Percentiles rank a stretch among this genome's conserved stretches.
phyloP scores from a whole-genome alignment of 2,329 filamentous ascomycete species.

The Xylaria multiplex region DNA sequence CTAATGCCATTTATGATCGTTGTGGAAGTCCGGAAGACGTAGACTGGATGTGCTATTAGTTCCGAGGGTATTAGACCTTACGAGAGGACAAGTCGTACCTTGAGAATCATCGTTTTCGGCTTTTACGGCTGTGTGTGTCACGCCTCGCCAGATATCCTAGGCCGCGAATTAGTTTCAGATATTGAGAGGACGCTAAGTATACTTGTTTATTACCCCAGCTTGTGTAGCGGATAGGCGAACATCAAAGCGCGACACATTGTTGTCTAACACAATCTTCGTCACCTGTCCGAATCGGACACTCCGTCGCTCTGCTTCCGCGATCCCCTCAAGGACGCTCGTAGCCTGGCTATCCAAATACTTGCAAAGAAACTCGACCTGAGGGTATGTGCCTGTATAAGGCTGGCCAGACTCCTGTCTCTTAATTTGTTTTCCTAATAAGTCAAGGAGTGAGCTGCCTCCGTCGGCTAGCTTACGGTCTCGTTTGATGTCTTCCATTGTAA shows the following conservation, averaged over 20 bases:
- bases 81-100: conserved; percentile 46
- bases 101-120: conserved; percentile 51
- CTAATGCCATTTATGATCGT: conserved; percentile 69
- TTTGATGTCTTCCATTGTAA: conserved; percentile 62
- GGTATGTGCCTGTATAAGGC: conserved; percentile 61
- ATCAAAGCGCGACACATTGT: conserved; percentile 63
- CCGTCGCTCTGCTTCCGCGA: conserved; percentile 75
- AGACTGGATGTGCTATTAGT: conserved; percentile 55
- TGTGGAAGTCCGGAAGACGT: conserved; percentile 65
- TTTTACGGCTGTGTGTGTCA: conserved; percentile 56
- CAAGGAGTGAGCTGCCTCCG: conserved; percentile 57
- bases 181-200: neutral
- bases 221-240: conserved; percentile 62
- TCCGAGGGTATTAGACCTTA: neutral
- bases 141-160: conserved; percentile 51
- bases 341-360: conserved; percentile 67
- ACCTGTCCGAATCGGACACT: conserved; percentile 73
- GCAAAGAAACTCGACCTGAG: conserved; percentile 72
- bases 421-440: conserved; percentile 61
- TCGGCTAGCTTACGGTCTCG: conserved; percentile 57
- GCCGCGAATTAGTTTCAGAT: conserved; percentile 26
- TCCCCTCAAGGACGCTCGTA: conserved; percentile 70
- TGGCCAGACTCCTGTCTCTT: conserved; percentile 58
- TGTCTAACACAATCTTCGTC: conserved; percentile 56
- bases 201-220: conserved; percentile 51